These are phyloP conservation scores for Ogataea henricii DNA, from an alignment of 805 yeast species.

Conservation along the genomic window DNA sequence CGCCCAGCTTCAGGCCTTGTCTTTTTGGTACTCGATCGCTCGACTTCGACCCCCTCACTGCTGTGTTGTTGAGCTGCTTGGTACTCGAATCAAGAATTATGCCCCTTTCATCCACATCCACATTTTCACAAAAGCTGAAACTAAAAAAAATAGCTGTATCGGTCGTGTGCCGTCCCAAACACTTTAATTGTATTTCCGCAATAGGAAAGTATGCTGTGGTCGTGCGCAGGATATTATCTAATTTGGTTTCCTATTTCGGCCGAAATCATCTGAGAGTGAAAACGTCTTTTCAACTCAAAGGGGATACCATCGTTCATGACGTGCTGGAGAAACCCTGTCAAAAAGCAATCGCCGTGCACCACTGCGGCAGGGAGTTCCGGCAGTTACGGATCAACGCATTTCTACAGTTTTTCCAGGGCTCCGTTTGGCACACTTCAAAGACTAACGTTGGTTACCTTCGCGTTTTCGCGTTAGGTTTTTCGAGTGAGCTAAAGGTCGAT, in stretches of 20 bases:
- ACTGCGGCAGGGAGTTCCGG: too few relatives aligned
- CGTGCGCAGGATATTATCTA: not conserved
- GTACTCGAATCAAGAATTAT: conserved; percentile 1
- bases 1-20: too few relatives aligned
- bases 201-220: not conserved
- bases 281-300: not conserved
- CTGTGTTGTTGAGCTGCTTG: not conserved
- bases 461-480: conserved; percentile 7
- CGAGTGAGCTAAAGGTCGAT: too few relatives aligned
- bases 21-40: too few relatives aligned
- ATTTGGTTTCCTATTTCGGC: conserved; percentile 2
- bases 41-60: too few relatives aligned
- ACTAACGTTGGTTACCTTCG: not conserved
- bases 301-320: too few relatives aligned
- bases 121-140: not conserved
- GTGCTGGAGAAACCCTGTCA: too few relatives aligned
- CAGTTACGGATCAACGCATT: too few relatives aligned
- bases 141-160: conserved; percentile 1
- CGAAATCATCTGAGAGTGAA: not conserved
- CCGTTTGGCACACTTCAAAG: too few relatives aligned
- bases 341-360: too few relatives aligned
- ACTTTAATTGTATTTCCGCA: not conserved
- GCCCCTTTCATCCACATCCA: conserved; percentile 5
- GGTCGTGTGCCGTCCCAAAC: conserved; percentile 1
- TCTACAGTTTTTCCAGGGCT: too few relatives aligned